Evolutionary conservation across 1,284 basidiomycete species (phyloP).

Genomic region (Thelephora terrestris): DNA sequence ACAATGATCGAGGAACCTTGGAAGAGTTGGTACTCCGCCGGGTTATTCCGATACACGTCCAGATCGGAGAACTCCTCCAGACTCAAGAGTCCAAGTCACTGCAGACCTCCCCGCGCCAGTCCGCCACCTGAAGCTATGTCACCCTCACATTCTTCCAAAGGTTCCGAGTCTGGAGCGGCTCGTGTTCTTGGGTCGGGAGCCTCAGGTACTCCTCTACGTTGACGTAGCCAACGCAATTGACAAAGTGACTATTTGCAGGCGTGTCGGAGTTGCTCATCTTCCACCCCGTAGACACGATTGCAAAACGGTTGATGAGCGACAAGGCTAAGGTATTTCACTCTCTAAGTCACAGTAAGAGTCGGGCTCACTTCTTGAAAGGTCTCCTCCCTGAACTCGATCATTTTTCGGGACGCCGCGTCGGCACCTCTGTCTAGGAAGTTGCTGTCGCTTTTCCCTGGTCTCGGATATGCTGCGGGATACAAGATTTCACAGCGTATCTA

Average conservation of each 20-base stretch:
- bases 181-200: constrained; percentile 88
- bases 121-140: constrained; percentile 37
- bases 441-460: constrained; percentile 91
- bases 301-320: constrained; percentile 98
- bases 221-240: not conserved
- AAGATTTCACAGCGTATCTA: constrained; percentile 91
- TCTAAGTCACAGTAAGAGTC: not conserved
- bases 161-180: constrained; percentile 85
- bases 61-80: not conserved
- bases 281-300: constrained; percentile 92
- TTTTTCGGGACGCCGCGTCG: constrained; percentile 81
- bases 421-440: constrained; percentile 67
- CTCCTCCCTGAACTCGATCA: constrained; percentile 57
- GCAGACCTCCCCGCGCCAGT: not conserved
- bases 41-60: not conserved
- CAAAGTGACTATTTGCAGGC: constrained; percentile 35
- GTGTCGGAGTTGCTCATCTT: constrained; percentile 90
- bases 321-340: constrained; percentile 56
- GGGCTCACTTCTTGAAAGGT: constrained; percentile 34
- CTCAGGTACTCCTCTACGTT: constrained; percentile 49
- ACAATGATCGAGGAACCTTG: too few species aligned
- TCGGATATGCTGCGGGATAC: constrained; percentile 97
- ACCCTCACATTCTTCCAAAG: constrained; percentile 48
- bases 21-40: not conserved
- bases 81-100: not conserved